These are phyloP conservation scores for Phycomyces blakesleeanus DNA, from an alignment of 192 early-diverging fungal genomes.

Conservation along the genomic window DNA sequence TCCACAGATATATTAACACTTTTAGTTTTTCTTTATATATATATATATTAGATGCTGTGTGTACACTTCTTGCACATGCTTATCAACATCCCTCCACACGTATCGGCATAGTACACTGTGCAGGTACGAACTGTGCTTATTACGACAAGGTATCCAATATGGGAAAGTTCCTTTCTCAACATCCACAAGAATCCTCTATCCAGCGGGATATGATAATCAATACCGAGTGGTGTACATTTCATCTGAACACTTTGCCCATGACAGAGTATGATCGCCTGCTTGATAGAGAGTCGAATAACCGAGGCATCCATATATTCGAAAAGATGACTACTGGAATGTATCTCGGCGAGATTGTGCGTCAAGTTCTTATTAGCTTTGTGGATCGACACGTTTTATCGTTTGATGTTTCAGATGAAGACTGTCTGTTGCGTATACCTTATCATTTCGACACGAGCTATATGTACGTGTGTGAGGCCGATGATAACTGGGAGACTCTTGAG, in stretches of 20 bases:
- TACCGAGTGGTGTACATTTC: constrained; percentile 92
- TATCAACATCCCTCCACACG: constrained; percentile 72
- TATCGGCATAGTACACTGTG: constrained; percentile 85
- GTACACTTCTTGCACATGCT: constrained; percentile 80
- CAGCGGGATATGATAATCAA: constrained; percentile 79
- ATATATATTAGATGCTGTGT: constrained; percentile 72
- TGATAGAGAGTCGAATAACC: constrained; percentile 78
- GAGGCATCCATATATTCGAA: constrained; percentile 78
- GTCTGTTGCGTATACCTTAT: constrained; percentile 58
- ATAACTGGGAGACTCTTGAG: constrained; percentile 54
- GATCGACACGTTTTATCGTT: constrained; percentile 66
- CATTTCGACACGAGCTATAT: constrained; percentile 73
- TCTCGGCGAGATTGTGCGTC: constrained; percentile 81
- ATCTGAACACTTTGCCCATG: constrained; percentile 68
- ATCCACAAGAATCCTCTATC: constrained; percentile 14
- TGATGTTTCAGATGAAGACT: constrained; percentile 29
- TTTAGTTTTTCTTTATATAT: no score
- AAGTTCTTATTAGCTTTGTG: constrained; percentile 71
- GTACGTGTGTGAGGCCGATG: constrained; percentile 70
- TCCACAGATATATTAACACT: no score
- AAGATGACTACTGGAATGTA: constrained; percentile 94
- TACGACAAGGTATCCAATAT: constrained; percentile 62
- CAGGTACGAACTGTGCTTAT: constrained; percentile 87
- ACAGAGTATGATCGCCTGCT: constrained; percentile 77
- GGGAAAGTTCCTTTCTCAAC: constrained; percentile 26